phyloP scores from a whole-genome alignment of 2,329 filamentous ascomycete genomes.

The Beauveria brongniartii region DNA sequence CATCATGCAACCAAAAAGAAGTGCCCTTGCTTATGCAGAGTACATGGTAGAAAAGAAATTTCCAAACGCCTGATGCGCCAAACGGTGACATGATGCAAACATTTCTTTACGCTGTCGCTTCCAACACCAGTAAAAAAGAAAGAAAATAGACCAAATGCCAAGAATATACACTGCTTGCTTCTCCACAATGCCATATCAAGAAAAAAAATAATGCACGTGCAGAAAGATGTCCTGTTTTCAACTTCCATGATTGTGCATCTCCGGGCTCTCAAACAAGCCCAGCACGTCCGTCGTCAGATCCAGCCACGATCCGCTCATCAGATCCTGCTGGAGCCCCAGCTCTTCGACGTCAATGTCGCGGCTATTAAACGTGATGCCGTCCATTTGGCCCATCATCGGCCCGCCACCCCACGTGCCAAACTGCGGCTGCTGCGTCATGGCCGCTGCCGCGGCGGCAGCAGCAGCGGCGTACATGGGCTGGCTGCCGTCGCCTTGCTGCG shows the following conservation, averaged over 20 bases:
- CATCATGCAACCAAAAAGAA: not conserved
- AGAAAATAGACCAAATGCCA: not conserved
- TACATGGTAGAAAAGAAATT: not conserved
- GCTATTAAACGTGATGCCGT: slow-evolving; percentile 63
- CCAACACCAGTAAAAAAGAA: not conserved
- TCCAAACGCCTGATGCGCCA: not conserved
- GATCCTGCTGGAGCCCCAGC: slow-evolving; percentile 52
- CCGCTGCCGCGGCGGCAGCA: not conserved
- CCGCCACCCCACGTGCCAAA: slow-evolving; percentile 22
- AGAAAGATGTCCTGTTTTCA: not conserved
- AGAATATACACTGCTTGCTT: slow-evolving; percentile 6
- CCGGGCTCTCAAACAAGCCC: slow-evolving; percentile 40
- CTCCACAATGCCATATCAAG: not conserved
- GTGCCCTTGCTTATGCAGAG: not conserved
- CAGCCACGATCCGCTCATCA: slow-evolving; percentile 59
- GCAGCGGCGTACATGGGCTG: slow-evolving; percentile 22
- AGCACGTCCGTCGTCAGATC: slow-evolving; percentile 62
- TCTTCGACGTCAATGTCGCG: slow-evolving; percentile 69
- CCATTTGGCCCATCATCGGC: slow-evolving; percentile 26
- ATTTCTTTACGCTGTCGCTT: not conserved
- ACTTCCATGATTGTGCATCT: slow-evolving; percentile 18
- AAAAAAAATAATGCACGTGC: not conserved
- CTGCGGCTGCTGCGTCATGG: slow-evolving; percentile 12
- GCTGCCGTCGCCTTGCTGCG: slow-evolving; percentile 21
- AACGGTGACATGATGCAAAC: not conserved